Conservation (phyloP, 2,329 filamentous ascomycete species). For the Colletotrichum brevisporum region DNA sequence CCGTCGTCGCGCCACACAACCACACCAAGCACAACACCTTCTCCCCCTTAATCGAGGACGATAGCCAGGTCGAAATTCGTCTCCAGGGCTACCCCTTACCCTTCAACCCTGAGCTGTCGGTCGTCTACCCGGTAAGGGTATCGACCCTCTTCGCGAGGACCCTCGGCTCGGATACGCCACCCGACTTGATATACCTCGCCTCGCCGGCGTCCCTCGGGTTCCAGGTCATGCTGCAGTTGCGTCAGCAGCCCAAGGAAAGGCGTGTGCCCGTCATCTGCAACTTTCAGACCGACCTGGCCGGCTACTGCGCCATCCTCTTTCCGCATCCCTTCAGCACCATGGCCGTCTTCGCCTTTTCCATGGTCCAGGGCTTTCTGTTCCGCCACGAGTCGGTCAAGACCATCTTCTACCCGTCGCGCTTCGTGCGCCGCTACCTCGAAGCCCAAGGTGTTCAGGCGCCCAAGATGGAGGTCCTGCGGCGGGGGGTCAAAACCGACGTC, state of each 20-base stretch:
- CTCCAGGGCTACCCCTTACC: conserved; percentile 76
- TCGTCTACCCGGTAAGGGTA: conserved; percentile 78
- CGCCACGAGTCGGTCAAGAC: conserved; percentile 72
- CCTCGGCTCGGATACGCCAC: conserved; percentile 64
- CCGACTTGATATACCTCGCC: conserved; percentile 79
- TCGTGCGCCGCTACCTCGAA: conserved; percentile 73
- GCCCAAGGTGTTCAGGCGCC: conserved; percentile 66
- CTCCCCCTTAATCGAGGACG: conserved; percentile 54
- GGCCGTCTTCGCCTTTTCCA: conserved; percentile 73
- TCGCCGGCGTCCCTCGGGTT: conserved; percentile 79
- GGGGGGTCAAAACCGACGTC: conserved; percentile 75
- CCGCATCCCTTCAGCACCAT: conserved; percentile 72
- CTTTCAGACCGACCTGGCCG: conserved; percentile 79
- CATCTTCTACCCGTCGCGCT: conserved; percentile 78
- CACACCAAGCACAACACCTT: conserved; percentile 69
- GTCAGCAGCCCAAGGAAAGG: conserved; percentile 67
- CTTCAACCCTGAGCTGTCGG: conserved; percentile 79
- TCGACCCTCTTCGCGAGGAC: conserved; percentile 72
- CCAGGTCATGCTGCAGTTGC: conserved; percentile 78
- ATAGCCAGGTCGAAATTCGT: conserved; percentile 64
- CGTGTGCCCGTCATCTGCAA: conserved; percentile 76
- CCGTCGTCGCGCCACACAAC: conserved; percentile 75
- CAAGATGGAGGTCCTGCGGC: conserved; percentile 73
- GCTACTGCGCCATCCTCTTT: conserved; percentile 79
- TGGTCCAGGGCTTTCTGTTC: conserved; percentile 78